Evolutionary conservation across 371 early-diverging fungal genomes (phyloP).

Genomic region (Racocetra persica): DNA sequence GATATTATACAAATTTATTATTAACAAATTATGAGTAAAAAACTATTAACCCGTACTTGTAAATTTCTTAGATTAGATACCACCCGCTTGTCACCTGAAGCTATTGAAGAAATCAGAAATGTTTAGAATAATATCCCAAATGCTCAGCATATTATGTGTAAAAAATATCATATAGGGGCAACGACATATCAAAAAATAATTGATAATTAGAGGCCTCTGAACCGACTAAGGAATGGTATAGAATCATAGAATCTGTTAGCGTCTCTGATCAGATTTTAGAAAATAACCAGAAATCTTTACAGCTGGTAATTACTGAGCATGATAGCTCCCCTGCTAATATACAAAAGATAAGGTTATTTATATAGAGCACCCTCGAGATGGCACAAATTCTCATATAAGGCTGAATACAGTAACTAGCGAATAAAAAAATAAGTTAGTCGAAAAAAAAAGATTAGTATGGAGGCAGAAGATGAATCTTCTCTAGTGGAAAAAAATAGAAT

Average conservation of each 20-base stretch:
- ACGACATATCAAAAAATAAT: slow-evolving; percentile 29
- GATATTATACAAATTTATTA: background rate
- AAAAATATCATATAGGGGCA: slow-evolving; percentile 29
- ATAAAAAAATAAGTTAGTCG: too few species aligned
- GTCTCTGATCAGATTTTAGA: too few species aligned
- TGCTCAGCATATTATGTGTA: slow-evolving; percentile 16
- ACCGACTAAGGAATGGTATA: slow-evolving; percentile 3
- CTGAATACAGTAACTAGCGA: too few species aligned
- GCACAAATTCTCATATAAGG: too few species aligned
- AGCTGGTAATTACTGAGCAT: too few species aligned
- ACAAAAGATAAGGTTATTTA: too few species aligned
- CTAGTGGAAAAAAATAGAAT: too few species aligned
- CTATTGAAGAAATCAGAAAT: slow-evolving; percentile 37
- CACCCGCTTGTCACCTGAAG: slow-evolving; percentile 6
- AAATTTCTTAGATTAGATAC: slow-evolving; percentile 27
- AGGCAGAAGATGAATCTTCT: too few species aligned
- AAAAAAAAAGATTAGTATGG: too few species aligned
- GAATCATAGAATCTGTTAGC: slow-evolving; percentile 3
- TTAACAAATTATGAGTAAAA: background rate
- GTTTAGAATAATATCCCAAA: background rate
- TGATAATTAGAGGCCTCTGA: slow-evolving; percentile 23
- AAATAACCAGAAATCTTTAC: too few species aligned
- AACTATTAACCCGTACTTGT: background rate
- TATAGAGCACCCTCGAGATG: too few species aligned
- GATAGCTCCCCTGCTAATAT: too few species aligned